Percentiles rank a stretch among this genome's conserved stretches.
These are phyloP conservation scores for Phytopythium montanum DNA, from an alignment of 352 stramenopile species.

Conservation along the genomic window DNA sequence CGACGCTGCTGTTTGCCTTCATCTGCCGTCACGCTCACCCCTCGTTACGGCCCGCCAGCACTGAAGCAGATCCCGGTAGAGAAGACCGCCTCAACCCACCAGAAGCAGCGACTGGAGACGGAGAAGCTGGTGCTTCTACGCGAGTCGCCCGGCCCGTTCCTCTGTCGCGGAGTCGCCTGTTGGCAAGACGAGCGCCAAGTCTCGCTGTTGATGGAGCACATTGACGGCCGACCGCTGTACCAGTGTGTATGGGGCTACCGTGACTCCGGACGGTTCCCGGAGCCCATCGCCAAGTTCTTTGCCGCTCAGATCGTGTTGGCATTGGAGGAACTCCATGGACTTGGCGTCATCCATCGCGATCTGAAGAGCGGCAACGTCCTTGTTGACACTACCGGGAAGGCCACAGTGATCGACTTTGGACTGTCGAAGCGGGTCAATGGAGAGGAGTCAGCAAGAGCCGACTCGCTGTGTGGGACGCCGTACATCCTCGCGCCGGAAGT, in stretches of 20 bases:
- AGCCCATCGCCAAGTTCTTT: conserved; percentile 54
- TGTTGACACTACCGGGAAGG: conserved; percentile 31
- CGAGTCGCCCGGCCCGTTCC: conserved; percentile 18
- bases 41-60: conserved; percentile 17
- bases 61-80: conserved; percentile 52
- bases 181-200: conserved; percentile 24
- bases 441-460: conserved; percentile 9
- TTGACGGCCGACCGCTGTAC: conserved; percentile 62
- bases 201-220: conserved; percentile 46
- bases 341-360: conserved; percentile 69
- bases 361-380: conserved; percentile 82
- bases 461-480: conserved; percentile 64
- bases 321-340: conserved; percentile 41
- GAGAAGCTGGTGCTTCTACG: conserved; percentile 45
- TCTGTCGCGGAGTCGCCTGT: conserved; percentile 33
- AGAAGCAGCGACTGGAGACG: conserved; percentile 34
- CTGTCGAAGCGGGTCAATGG: conserved; percentile 27
- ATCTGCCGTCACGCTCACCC: neutral
- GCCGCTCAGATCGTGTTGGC: conserved; percentile 68
- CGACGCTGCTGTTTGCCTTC: neutral
- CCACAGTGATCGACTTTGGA: conserved; percentile 75
- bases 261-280: conserved; percentile 35
- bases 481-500: conserved; percentile 79
- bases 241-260: conserved; percentile 65
- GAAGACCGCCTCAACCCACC: conserved; percentile 28